Evolutionary conservation across 306 rosid species (phyloP).

Genomic region (Cicer bijugum): DNA sequence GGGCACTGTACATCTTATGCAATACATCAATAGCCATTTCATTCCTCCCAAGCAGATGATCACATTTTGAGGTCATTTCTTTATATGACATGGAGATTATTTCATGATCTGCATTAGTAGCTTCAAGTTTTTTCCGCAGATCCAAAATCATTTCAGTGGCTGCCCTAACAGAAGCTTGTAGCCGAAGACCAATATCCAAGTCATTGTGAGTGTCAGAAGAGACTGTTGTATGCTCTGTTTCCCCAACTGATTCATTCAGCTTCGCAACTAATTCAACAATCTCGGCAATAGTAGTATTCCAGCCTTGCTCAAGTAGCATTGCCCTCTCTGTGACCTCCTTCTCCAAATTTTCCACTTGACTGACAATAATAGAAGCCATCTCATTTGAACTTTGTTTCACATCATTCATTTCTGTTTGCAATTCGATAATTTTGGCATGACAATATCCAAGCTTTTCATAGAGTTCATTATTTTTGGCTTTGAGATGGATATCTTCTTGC

Average conservation of each 20-base stretch:
- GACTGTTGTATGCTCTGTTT: constrained; percentile 41
- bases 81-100: constrained; percentile 52
- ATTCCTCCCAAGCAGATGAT: constrained; percentile 65
- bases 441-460: constrained; percentile 60
- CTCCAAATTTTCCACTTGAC: constrained; percentile 67
- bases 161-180: constrained; percentile 63
- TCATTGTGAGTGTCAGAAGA: constrained; percentile 41
- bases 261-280: constrained; percentile 63
- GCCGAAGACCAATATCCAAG: constrained; percentile 42
- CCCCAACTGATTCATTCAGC: constrained; percentile 66
- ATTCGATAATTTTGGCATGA: constrained; percentile 62
- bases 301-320: constrained; percentile 64
- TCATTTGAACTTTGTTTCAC: constrained; percentile 64
- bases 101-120: constrained; percentile 57
- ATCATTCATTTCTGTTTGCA: constrained; percentile 57
- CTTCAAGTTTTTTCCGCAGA: constrained; percentile 67
- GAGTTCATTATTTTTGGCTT: constrained; percentile 58
- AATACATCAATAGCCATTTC: constrained; percentile 61
- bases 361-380: constrained; percentile 60
- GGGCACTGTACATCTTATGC: constrained; percentile 57
- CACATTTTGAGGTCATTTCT: constrained; percentile 62
- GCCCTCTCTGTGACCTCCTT: constrained; percentile 64
- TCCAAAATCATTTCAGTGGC: constrained; percentile 69
- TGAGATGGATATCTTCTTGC: constrained; percentile 51
- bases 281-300: constrained; percentile 58